Conservation (phyloP, 148 eudicot genomes). For the Beta vulgaris region DNA sequence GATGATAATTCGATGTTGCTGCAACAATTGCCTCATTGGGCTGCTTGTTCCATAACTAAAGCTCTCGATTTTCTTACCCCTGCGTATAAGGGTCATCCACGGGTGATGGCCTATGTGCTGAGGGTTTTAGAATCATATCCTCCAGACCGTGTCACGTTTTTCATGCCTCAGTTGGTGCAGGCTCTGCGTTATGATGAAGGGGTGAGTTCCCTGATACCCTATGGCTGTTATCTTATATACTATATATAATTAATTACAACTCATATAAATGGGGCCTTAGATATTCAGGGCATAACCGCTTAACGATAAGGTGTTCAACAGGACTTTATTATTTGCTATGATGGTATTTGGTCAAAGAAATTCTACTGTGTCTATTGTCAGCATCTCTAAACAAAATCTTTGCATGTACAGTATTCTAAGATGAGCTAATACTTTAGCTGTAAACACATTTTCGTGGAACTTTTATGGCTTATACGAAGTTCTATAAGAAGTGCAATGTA, state of each 20-base stretch:
- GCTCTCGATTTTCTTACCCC: conserved; percentile 92
- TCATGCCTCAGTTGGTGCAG: conserved; percentile 99
- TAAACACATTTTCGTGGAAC: no score
- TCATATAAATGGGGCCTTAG: not conserved
- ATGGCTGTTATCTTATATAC: not conserved
- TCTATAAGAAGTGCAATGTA: no score
- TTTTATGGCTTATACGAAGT: no score
- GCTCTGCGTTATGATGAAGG: conserved; percentile 90
- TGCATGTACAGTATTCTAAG: not conserved
- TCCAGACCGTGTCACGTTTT: conserved; percentile 85
- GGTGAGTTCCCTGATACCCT: conserved; percentile 46
- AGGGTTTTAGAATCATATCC: conserved; percentile 98
- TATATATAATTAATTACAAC: not conserved
- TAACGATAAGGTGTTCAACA: not conserved
- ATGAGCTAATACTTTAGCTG: not conserved
- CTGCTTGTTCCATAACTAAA: conserved; percentile 94
- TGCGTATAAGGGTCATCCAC: conserved; percentile 87
- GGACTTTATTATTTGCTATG: not conserved
- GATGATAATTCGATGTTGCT: conserved; percentile 85
- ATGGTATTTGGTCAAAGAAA: not conserved
- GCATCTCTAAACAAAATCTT: not conserved
- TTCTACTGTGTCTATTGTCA: not conserved
- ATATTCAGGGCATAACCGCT: conserved; percentile 8
- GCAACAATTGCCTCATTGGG: conserved; percentile 99
- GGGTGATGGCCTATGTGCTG: conserved; percentile 93